These are phyloP conservation scores for Hypoxylon intermedium DNA, from an alignment of 495 filamentous ascomycete genomes.

Conservation along the genomic window DNA sequence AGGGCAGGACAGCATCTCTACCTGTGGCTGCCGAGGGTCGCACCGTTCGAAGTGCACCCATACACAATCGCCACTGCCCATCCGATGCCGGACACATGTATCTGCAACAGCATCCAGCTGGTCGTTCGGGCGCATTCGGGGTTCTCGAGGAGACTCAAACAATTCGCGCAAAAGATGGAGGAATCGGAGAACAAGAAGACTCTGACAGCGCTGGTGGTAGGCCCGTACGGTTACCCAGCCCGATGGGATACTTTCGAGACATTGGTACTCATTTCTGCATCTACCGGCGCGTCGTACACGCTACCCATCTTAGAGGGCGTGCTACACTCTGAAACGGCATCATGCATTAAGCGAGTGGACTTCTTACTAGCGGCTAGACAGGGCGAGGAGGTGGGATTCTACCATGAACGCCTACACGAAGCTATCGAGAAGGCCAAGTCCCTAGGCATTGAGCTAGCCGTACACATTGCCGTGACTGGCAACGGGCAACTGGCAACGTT, in stretches of 20 bases:
- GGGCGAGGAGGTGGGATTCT: conserved; percentile 72
- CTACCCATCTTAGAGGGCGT: conserved; percentile 64
- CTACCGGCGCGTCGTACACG: conserved; percentile 64
- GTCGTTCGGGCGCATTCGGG: conserved; percentile 74
- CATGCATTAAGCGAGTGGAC: conserved; percentile 68
- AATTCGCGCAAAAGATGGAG: conserved; percentile 62
- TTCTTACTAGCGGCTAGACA: conserved; percentile 79
- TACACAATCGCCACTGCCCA: conserved; percentile 74
- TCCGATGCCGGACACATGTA: conserved; percentile 52
- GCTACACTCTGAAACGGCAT: conserved; percentile 48
- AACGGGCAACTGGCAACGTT: conserved; percentile 34
- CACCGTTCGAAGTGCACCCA: conserved; percentile 76
- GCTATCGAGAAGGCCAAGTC: conserved; percentile 61
- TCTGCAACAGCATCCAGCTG: conserved; percentile 71
- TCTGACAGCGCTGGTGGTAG: conserved; percentile 59
- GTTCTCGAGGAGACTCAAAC: conserved; percentile 71
- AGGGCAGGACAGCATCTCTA: conserved; percentile 80
- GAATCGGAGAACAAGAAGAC: conserved; percentile 42
- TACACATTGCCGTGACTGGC: conserved; percentile 65
- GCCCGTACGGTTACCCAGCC: conserved; percentile 64
- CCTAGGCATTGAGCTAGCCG: conserved; percentile 54
- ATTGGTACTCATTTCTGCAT: conserved; percentile 64
- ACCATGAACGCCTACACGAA: conserved; percentile 65
- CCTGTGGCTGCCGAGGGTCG: conserved; percentile 72
- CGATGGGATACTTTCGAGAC: conserved; percentile 66